Evolutionary conservation across 129 eudicot species (phyloP), one percentile per base, ranked within the genome.

Genomic region (Gnaphalium uliginosum): DNA sequence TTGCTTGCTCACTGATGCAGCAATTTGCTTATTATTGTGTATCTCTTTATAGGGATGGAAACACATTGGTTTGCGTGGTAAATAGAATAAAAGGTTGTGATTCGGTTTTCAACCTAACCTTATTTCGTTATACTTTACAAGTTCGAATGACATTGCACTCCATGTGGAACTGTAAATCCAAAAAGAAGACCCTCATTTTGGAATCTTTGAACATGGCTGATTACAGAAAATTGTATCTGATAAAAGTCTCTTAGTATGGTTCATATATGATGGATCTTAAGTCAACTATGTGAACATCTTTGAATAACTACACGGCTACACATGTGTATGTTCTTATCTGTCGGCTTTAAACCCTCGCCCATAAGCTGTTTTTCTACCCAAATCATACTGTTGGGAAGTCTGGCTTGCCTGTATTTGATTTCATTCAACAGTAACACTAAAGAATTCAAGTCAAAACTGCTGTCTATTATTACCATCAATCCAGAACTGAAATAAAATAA

Each of bases 391-490:
- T 30, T 30, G 33, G 5, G 3, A 30, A 30, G 4, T 30, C 33
- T 6, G 0, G 33, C 33, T 53, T 53, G 7, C 59, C 59, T 53
- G 21, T 4, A 51, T 3, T 51, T n/a, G 23, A 15, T 15, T 22
- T 19, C 13, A 9, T 30, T n/a, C n/a, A n/a, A 29, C 46, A 77
- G 3, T 5, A 65, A 21, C 14, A 39, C 2, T 15, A 39, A 4
- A 0, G 6, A 64, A 24, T 59, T 30, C n/a, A 35, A 78, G 71
- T 78, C 82, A 69, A 78, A 78, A 43, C 57, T 78, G 65, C 22
- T 32, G 82, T 71, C 77, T 62, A 71, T 78, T 62, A 63, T 61
- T 71, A 78, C 59, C 77, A 61, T 71, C 18, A 78, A 51, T 71
- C 72, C 82, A 18, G 32, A 22, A 71, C 56, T 46, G 22, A 78